Evolutionary conservation across 768 basidiomycete species (phyloP).

Genomic region (Kwoniella dendrophila): DNA sequence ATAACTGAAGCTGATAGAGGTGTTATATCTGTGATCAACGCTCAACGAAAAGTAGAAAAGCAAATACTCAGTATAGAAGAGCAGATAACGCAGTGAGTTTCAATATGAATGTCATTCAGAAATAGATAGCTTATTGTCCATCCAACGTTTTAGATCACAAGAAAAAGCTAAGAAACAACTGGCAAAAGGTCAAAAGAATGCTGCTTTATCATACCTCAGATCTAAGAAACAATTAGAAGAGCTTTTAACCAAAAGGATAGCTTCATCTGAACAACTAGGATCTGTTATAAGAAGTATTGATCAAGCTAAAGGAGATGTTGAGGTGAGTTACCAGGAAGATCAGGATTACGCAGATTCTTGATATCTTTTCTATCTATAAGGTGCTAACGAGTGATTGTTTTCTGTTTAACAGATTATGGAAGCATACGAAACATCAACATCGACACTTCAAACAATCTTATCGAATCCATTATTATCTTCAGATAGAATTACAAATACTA

Average conservation of each 20-base stretch:
- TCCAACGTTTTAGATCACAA: constrained; percentile 64
- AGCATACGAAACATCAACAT: constrained; percentile 78
- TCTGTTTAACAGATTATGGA: constrained; percentile 72
- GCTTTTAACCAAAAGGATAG: constrained; percentile 71
- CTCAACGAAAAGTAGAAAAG: constrained; percentile 66
- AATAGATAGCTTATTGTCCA: neutral
- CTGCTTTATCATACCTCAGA: constrained; percentile 76
- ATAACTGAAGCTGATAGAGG: constrained; percentile 81
- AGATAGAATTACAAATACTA: constrained; percentile 78
- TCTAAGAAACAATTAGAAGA: constrained; percentile 80
- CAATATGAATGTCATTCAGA: neutral
- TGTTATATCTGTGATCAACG: constrained; percentile 75
- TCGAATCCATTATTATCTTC: constrained; percentile 76
- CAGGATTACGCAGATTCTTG: too few relatives aligned
- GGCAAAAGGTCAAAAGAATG: constrained; percentile 68
- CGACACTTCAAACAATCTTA: constrained; percentile 74
- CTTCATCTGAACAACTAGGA: constrained; percentile 72
- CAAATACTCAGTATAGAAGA: constrained; percentile 71
- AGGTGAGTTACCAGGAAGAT: constrained; percentile 63
- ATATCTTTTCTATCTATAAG: neutral
- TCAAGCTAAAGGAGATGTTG: constrained; percentile 82
- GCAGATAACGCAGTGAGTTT: constrained; percentile 71
- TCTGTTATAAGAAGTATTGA: constrained; percentile 79
- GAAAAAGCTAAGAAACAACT: constrained; percentile 69
- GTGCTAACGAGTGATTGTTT: neutral